Conservation (phyloP, 768 basidiomycete species). For the Dictyophora rubrovolvata region DNA sequence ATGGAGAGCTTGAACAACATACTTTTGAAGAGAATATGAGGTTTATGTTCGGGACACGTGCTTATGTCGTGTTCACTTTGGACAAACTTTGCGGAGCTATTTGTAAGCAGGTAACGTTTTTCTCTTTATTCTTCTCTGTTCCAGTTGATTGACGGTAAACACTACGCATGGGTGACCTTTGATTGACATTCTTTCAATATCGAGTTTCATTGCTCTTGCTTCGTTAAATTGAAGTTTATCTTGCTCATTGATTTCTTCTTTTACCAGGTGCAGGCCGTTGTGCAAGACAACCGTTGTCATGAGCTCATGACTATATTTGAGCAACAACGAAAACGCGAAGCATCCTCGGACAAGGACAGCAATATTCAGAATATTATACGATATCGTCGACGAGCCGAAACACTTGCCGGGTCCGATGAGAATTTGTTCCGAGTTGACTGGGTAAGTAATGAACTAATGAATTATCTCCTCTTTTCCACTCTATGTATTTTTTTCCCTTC, state of each 20-base stretch:
- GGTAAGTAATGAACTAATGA: slow-evolving; percentile 43
- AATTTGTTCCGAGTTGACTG: slow-evolving; percentile 72
- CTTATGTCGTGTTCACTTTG: slow-evolving; percentile 85
- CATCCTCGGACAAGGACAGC: slow-evolving; percentile 16
- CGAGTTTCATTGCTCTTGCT: neutral
- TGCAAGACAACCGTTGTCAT: slow-evolving; percentile 77
- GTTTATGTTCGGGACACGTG: slow-evolving; percentile 89
- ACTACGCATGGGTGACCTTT: neutral
- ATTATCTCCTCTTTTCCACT: too few species aligned
- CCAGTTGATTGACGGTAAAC: neutral
- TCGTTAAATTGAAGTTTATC: neutral
- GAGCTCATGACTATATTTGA: slow-evolving; percentile 75
- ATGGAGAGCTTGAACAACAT: slow-evolving; percentile 83
- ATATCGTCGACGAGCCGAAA: slow-evolving; percentile 74
- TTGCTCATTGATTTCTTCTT: slow-evolving; percentile 4
- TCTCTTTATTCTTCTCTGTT: neutral
- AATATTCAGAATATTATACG: slow-evolving; percentile 59
- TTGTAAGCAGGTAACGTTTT: slow-evolving; percentile 71
- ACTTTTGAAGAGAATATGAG: slow-evolving; percentile 94
- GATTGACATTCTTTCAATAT: neutral
- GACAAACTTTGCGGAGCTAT: slow-evolving; percentile 86
- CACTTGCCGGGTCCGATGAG: slow-evolving; percentile 63
- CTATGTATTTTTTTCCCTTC: neutral
- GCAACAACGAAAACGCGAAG: slow-evolving; percentile 44
- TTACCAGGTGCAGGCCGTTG: slow-evolving; percentile 71